Evolutionary conservation across 2,329 filamentous ascomycete genomes (phyloP).

Genomic region (Onygena corvina): DNA sequence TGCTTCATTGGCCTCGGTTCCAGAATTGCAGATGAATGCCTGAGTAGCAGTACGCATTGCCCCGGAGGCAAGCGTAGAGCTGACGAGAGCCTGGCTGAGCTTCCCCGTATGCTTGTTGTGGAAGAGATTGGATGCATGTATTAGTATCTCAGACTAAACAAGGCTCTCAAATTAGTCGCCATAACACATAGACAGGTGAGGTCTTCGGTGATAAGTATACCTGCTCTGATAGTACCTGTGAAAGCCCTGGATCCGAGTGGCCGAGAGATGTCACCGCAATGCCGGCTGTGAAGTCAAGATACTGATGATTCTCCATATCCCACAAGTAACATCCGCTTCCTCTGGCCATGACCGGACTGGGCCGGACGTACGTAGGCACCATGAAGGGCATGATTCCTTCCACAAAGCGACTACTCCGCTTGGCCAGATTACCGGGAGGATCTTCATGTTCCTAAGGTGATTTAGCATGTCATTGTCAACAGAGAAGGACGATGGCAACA

Average conservation of each 20-base stretch:
- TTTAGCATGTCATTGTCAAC: background rate
- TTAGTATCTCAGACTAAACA: constrained; percentile 53
- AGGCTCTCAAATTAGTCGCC: background rate
- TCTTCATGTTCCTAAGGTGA: constrained; percentile 44
- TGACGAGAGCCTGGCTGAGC: constrained; percentile 71
- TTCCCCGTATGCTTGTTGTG: constrained; percentile 92
- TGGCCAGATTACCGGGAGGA: constrained; percentile 60
- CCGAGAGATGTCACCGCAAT: constrained; percentile 92
- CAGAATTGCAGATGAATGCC: constrained; percentile 92
- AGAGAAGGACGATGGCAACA: background rate
- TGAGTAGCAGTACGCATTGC: constrained; percentile 68
- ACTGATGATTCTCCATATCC: constrained; percentile 79
- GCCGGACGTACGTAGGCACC: constrained; percentile 89
- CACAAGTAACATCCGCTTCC: constrained; percentile 79
- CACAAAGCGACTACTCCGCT: constrained; percentile 47
- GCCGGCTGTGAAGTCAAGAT: constrained; percentile 88
- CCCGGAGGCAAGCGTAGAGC: constrained; percentile 65
- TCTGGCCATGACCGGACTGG: constrained; percentile 76
- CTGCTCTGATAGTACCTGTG: constrained; percentile 65
- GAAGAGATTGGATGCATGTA: constrained; percentile 93
- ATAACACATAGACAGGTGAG: background rate
- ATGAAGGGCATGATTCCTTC: constrained; percentile 71
- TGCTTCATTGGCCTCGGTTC: constrained; percentile 93
- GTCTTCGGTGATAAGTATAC: constrained; percentile 34
- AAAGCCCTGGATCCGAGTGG: constrained; percentile 72